Percentiles rank a stretch among this genome's conserved stretches.
These are phyloP conservation scores for Rhodotorula kratochvilovae DNA, from an alignment of 768 basidiomycete species.

Conservation along the genomic window DNA sequence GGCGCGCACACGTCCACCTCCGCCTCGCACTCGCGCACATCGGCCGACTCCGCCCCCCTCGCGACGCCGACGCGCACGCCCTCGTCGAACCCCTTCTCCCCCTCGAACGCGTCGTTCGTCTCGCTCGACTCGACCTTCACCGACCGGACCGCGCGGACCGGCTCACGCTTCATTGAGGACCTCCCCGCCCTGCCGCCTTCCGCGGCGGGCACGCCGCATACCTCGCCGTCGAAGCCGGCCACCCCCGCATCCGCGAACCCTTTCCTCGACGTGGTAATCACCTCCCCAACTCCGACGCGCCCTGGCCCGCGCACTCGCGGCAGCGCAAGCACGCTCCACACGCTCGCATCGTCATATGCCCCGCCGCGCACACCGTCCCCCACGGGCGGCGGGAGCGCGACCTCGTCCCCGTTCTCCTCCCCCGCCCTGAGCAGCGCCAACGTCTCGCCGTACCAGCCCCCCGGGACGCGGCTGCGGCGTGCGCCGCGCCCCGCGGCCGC, in stretches of 20 bases:
- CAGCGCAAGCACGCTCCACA: neutral
- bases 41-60: neutral
- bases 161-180: slow-evolving; percentile 21
- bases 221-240: neutral
- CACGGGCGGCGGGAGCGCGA: neutral
- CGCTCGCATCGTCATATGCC: too few species aligned
- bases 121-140: neutral
- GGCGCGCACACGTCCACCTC: neutral
- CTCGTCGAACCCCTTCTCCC: neutral
- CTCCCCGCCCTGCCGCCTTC: neutral
- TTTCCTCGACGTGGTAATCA: slow-evolving; percentile 3
- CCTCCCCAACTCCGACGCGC: neutral
- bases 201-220: neutral
- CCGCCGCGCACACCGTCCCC: neutral
- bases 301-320: too few species aligned
- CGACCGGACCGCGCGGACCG: neutral
- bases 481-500: neutral
- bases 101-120: neutral
- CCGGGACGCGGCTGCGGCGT: neutral
- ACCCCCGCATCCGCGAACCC: neutral
- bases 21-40: neutral
- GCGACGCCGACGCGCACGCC: neutral
- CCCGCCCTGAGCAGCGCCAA: neutral
- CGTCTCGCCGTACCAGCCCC: too few species aligned
- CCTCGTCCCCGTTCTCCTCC: neutral